A percentile compares a stretch with the other conserved stretches of the same genome.
Evolutionary conservation across 2,329 filamentous ascomycete genomes (phyloP).

Genomic region (Camptophora hylomeconis): DNA sequence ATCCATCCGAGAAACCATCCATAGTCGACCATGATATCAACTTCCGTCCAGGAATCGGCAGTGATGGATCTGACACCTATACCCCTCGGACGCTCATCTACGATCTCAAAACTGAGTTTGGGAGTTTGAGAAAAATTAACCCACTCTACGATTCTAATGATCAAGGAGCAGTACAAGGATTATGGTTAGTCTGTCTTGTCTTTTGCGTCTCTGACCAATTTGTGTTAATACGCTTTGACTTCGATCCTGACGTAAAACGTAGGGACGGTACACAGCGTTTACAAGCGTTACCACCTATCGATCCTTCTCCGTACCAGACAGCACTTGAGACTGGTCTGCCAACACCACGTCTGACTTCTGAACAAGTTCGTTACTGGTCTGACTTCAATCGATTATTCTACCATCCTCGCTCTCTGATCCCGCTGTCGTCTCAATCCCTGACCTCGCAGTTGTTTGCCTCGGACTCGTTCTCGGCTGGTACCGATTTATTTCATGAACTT

Average conservation of each 20-base stretch:
- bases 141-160: constrained; percentile 59
- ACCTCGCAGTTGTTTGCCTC: constrained; percentile 71
- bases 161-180: constrained; percentile 24
- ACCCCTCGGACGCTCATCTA: constrained; percentile 87
- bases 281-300: constrained; percentile 53
- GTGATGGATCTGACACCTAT: constrained; percentile 79
- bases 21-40: constrained; percentile 73
- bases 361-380: constrained; percentile 85
- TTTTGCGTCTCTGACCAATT: too few species aligned
- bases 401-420: constrained; percentile 75
- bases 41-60: constrained; percentile 70
- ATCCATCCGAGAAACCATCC: constrained; percentile 49
- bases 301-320: constrained; percentile 62
- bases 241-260: too few species aligned
- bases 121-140: constrained; percentile 75
- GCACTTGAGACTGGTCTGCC: constrained; percentile 60
- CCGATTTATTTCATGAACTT: constrained; percentile 59
- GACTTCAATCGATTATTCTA: constrained; percentile 90
- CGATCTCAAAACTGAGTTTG: constrained; percentile 88
- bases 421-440: constrained; percentile 76
- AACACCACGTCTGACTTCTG: constrained; percentile 50
- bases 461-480: constrained; percentile 60
- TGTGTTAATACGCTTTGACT: too few species aligned
- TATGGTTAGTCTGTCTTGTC: constrained; percentile 33
- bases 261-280: too few species aligned